Base-by-base conservation (phyloP, 495 filamentous ascomycete genomes). In the Darksidea phi region DNA sequence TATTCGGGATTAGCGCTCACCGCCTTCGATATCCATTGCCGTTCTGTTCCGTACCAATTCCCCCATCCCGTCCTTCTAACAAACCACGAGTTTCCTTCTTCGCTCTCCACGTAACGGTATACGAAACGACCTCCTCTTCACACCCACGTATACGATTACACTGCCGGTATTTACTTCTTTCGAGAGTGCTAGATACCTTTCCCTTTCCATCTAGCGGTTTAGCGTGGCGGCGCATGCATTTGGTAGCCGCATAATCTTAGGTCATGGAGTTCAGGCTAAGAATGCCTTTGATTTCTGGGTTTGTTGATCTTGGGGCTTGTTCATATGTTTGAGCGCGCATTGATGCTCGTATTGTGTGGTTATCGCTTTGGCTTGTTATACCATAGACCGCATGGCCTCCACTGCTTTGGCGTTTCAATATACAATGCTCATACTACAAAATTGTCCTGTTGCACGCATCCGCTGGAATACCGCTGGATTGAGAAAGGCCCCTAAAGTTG, bases 171-270 rank as follows among this genome's bases (percentile, higher is more conserved):
- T 46, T 52, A 24, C 18, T 10, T 15, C 21, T 45, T 54, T 59
- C n/a, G 4, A 60, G 38, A 48, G 63, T 46, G 57, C 46, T 66
- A 38, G 57, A 58, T 63, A 63, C 41, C 42, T 24, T 50, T 57
- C 50, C 52, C 28, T 48, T 32, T 52, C 25, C 37, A 53, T 59
- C 24, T 58, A 64, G 61, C 61, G 61, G 59, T 60, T 28, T 25
- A 55, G 45, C 45, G 51, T 60, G 21, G 8, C 25, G 61, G 38
- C 41, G 41, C 41, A 43, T 43, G 41, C 6, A 36, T 43, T 25
- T 45, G 51, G 28, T 51, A 7, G 7, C 13, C 18, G 15, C 13
- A 43, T 43, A 43, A 6, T 43, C 15, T 43, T n/a, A n/a, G 41
- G 41, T 43, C 41, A n/a, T 43, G 41, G 41, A 43, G 41, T 43